Evolutionary conservation across 1,139 yeast species (phyloP).

Genomic region (Geotrichum australiense): DNA sequence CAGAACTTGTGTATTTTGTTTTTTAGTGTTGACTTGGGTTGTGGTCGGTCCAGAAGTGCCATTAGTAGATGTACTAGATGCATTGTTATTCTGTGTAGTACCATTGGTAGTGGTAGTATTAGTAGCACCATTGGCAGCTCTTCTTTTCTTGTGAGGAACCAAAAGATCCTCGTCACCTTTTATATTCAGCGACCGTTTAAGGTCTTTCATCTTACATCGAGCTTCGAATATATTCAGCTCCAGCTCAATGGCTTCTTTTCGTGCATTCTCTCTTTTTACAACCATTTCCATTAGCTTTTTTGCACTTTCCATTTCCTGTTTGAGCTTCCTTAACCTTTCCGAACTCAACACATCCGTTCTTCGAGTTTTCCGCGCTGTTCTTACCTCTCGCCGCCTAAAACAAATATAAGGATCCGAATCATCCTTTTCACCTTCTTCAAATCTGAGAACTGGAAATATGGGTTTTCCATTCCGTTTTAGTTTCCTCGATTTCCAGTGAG

Average conservation of each 20-base stretch:
- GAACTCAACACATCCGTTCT: conserved; percentile 89
- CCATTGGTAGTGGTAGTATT: neutral
- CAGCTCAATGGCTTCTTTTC: conserved; percentile 49
- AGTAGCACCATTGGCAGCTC: conserved; percentile 24
- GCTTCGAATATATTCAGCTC: conserved; percentile 62
- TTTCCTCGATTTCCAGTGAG: conserved; percentile 76
- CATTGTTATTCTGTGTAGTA: neutral
- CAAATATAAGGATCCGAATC: conserved; percentile 94
- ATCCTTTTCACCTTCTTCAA: conserved; percentile 85
- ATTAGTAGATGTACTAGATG: conserved; percentile 13
- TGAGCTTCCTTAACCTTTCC: conserved; percentile 69
- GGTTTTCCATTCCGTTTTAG: conserved; percentile 62
- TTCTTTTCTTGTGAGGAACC: conserved; percentile 72
- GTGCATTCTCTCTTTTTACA: conserved; percentile 65
- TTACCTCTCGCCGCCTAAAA: conserved; percentile 90
- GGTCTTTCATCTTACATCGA: conserved; percentile 61
- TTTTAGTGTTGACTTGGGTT: conserved; percentile 16
- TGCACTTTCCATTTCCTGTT: conserved; percentile 72
- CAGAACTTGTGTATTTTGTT: conserved; percentile 8
- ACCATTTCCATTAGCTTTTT: conserved; percentile 62
- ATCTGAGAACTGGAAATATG: conserved; percentile 67
- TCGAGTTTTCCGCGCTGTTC: conserved; percentile 94
- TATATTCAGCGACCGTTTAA: conserved; percentile 69
- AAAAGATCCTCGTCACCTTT: conserved; percentile 82
- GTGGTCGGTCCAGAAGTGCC: conserved; percentile 19